Base-by-base conservation (phyloP, 2,329 filamentous ascomycete genomes). In the Dactylellina cionopaga region DNA sequence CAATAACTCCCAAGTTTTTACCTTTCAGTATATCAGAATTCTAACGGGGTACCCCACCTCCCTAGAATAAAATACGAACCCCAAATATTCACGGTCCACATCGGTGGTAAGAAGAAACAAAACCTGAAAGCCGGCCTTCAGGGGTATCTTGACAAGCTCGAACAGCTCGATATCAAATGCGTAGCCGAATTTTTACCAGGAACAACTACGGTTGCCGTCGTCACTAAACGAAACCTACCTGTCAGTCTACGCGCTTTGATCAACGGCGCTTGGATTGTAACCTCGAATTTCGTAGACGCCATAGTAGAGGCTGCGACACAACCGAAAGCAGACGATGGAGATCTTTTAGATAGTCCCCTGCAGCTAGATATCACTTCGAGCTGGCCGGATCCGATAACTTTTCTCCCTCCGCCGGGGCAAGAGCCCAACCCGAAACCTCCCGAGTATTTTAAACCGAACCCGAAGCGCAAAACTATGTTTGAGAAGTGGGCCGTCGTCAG, bases 401-500 rank as follows among this genome's bases (percentile, higher is more conserved):
- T 90, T 79, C 83, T 96, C 11, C 92, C 94, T 0, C 87, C 89
- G 0, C 85, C 86, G 3, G 91, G 90, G 0, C 88, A 88, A 52
- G 94, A 98, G 79, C 90, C 90, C 0, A 86, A 89, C 1, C 84
- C 88, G 33, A 86, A 90, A 49, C 86, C 88, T 0, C 83, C 86
- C 7, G 85, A 87, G n/a, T 85, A 88, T 10, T 94, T 96, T 78
- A 83, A 85, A 5, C 94, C 95, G 0, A 87, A 94, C 74, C 75
- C 83, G 0, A 80, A 81, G 13, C 86, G 95, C 17, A 82, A 83
- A 5, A 87, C 89, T 25, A 84, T 99, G 0, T 98, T 99, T 76
- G 87, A 91, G 9, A 91, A 91, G 1, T 95, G 93, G 0, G 97
- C 98, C 78, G 84, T 99, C 2, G 96, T 98, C 77, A 89, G 93